phyloP scores from a whole-genome alignment of 2,329 filamentous ascomycete genomes.

The Pseudocercospora crystallina region DNA sequence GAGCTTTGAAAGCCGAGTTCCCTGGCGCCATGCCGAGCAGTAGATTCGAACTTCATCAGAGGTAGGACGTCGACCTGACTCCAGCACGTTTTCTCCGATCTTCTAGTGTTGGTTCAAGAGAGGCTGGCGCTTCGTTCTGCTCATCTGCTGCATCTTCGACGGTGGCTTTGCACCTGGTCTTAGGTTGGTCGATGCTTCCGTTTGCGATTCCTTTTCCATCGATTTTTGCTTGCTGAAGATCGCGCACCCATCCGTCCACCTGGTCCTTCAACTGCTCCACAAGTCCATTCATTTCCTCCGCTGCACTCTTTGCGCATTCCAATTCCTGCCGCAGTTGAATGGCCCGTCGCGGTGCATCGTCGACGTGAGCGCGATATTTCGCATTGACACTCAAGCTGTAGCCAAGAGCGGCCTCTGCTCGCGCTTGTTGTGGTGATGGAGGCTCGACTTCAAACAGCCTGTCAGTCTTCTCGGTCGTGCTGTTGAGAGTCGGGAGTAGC shows the following conservation, averaged over 20 bases:
- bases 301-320: background rate
- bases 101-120: too few relatives aligned
- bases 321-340: conserved; percentile 2
- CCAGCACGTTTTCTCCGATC: too few relatives aligned
- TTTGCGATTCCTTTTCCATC: too few relatives aligned
- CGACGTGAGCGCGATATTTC: conserved; percentile 11
- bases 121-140: too few relatives aligned
- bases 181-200: too few relatives aligned
- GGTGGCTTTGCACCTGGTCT: too few relatives aligned
- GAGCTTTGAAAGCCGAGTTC: too few relatives aligned
- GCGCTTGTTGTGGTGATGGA: background rate
- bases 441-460: conserved; percentile 5
- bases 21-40: too few relatives aligned
- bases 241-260: background rate
- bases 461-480: conserved; percentile 2
- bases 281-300: background rate
- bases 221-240: background rate
- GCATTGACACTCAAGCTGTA: conserved; percentile 8
- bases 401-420: conserved; percentile 2
- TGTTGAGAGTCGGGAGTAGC: too few relatives aligned
- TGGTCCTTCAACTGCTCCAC: conserved; percentile 2
- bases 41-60: too few relatives aligned
- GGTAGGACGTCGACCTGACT: too few relatives aligned
- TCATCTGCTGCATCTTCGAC: too few relatives aligned
- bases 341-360: conserved; percentile 4